Base-by-base conservation (phyloP, 176 grass and related monocot genomes). In the Paspalum notatum region DNA sequence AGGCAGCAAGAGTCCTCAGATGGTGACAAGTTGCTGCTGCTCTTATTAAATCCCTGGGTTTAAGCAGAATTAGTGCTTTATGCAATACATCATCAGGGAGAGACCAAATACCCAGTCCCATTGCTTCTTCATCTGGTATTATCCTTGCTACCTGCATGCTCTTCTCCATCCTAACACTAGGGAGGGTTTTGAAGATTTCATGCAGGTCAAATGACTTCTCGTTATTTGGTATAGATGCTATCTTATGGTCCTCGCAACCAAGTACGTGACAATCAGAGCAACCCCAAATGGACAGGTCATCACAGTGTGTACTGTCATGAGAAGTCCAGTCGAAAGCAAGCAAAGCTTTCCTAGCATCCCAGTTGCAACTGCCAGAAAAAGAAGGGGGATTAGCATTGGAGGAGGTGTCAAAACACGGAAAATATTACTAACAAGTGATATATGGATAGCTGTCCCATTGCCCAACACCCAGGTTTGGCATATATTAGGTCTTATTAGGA, bases 161-260 rank as follows among this genome's bases (percentile, higher is more conserved):
- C 74, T 81, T 92, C 54, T 89, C 95, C 50, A 78, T 75, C 38
- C 55, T 90, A 81, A 98, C 80, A 79, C 85, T 77, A 66, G 95
- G 95, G 27, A 98, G 90, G 50, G 53, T 85, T 85, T 95, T 87
- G 57, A 98, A 98, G 62, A 98, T 93, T 87, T 92, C 92, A 63
- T 95, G 90, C 83, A 98, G 84, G 62, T 98, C 95, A 85, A 93
- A 98, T 61, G 68, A 21, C 73, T 86, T 91, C 40, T 76, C 75
- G 2, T 91, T 93, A 76, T 79, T 67, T 14, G 78, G 83, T 68
- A 50, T 39, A 69, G 85, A 82, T 70, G 83, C 12, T 66, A 86
- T 73, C 63, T 69, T 89, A 85, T 89, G 95, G 38, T 86, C 47
- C 74, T 91, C 75, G 9, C 92, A 98, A 66, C 72, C 86, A 82